phyloP scores from a whole-genome alignment of 2,329 filamentous ascomycete species.

The Teratosphaeria nubilosa region DNA sequence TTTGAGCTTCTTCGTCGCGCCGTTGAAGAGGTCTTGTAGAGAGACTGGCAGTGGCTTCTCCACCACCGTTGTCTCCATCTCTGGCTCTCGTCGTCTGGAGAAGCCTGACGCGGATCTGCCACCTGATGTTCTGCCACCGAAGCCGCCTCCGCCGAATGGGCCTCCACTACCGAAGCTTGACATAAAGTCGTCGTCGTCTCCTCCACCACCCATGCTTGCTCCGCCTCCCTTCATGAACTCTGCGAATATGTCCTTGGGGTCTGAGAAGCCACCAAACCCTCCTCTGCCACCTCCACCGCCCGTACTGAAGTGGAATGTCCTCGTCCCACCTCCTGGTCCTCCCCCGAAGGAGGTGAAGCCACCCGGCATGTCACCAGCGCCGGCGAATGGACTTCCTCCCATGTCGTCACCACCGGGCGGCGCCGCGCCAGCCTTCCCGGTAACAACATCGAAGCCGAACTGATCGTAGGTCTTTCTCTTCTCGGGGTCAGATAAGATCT shows the following conservation, averaged over 20 bases:
- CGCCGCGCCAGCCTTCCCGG: conserved; percentile 30
- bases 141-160: conserved; percentile 30
- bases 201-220: conserved; percentile 35
- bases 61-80: conserved; percentile 81
- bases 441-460: conserved; percentile 83
- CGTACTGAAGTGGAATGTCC: conserved; percentile 57
- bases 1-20: conserved; percentile 92
- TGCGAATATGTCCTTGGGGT: conserved; percentile 73
- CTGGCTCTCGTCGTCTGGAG: conserved; percentile 37
- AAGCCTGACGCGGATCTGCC: conserved; percentile 1
- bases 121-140: conserved; percentile 24
- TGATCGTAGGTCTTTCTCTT: conserved; percentile 94
- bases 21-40: conserved; percentile 80
- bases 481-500: conserved; percentile 93
- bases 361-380: conserved; percentile 45
- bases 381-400: conserved; percentile 30
- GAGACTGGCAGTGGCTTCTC: conserved; percentile 73
- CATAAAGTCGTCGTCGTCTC: conserved; percentile 48
- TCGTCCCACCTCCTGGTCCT: conserved; percentile 29
- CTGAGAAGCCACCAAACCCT: conserved; percentile 68
- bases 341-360: conserved; percentile 50
- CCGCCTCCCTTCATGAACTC: conserved; percentile 62
- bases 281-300: conserved; percentile 41
- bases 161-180: conserved; percentile 36
- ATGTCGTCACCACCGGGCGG: conserved; percentile 49